phyloP scores from a whole-genome alignment of 2,329 filamentous ascomycete genomes.

The Fusarium redolens region DNA sequence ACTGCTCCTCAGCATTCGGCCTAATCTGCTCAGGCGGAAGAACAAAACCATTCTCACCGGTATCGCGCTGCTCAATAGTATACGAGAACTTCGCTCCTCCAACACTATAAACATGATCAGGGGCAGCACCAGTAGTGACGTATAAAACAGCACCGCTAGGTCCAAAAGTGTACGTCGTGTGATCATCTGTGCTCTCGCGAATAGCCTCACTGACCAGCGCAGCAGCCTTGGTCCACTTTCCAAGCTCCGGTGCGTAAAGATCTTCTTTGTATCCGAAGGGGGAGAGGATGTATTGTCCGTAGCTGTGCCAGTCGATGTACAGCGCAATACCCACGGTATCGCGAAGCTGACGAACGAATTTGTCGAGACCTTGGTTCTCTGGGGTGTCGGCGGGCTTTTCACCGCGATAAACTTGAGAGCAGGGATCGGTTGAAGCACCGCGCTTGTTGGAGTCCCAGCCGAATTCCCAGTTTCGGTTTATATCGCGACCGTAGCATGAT shows the following conservation, averaged over 20 bases:
- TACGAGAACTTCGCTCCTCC: slow-evolving; percentile 51
- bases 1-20: slow-evolving; percentile 52
- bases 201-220: slow-evolving; percentile 46
- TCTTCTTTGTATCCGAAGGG: slow-evolving; percentile 60
- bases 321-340: slow-evolving; percentile 53
- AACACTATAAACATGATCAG: slow-evolving; percentile 45
- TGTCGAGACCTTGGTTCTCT: slow-evolving; percentile 59
- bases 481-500: slow-evolving; percentile 62
- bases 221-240: slow-evolving; percentile 54
- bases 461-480: slow-evolving; percentile 66
- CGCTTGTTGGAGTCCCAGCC: slow-evolving; percentile 57
- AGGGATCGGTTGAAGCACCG: slow-evolving; percentile 61
- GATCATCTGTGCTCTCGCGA: slow-evolving; percentile 44
- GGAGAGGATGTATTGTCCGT: slow-evolving; percentile 57
- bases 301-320: slow-evolving; percentile 61
- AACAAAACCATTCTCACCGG: slow-evolving; percentile 51
- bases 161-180: slow-evolving; percentile 52
- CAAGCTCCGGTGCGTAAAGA: slow-evolving; percentile 52
- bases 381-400: slow-evolving; percentile 54
- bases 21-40: slow-evolving; percentile 53
- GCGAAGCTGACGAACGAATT: slow-evolving; percentile 47
- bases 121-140: slow-evolving; percentile 47
- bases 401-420: slow-evolving; percentile 59
- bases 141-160: slow-evolving; percentile 54
- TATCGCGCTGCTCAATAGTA: slow-evolving; percentile 53